Percentiles rank a stretch among this genome's conserved stretches.
Conservation (phyloP, 2,329 filamentous ascomycete species). For the Tolypocladium tundrense region DNA sequence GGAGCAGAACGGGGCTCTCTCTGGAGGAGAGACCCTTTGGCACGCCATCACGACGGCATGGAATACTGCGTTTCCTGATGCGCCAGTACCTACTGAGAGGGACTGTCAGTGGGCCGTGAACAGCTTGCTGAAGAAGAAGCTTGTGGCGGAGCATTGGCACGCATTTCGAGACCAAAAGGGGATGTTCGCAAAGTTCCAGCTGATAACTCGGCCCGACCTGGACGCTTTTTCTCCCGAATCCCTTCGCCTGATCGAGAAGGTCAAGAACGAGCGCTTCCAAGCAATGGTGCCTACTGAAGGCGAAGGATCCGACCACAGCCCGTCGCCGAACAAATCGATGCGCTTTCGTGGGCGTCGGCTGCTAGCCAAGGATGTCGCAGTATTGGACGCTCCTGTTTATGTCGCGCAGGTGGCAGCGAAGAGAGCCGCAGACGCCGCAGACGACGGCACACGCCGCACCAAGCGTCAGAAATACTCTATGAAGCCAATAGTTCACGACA, state of each 20-base stretch:
- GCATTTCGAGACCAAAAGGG: constrained; percentile 31
- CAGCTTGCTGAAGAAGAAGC: constrained; percentile 24
- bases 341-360: constrained; percentile 21
- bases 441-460: constrained; percentile 9
- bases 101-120: constrained; percentile 27
- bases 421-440: constrained; percentile 12
- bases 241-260: constrained; percentile 31
- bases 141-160: constrained; percentile 30
- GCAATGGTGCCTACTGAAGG: constrained; percentile 13
- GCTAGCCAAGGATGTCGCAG: constrained; percentile 33
- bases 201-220: constrained; percentile 31
- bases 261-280: constrained; percentile 35
- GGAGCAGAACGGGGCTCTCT: constrained; percentile 34
- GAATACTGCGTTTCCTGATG: constrained; percentile 26
- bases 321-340: constrained; percentile 8
- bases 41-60: constrained; percentile 36
- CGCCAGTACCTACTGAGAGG: constrained; percentile 29
- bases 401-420: constrained; percentile 25
- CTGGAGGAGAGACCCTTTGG: constrained; percentile 39
- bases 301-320: background rate
- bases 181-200: constrained; percentile 30
- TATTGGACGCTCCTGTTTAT: constrained; percentile 42
- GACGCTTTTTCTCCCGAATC: constrained; percentile 32
- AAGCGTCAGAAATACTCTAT: constrained; percentile 6
- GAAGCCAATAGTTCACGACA: background rate